phyloP scores from a whole-genome alignment of 2,329 filamentous ascomycete species.

The Helotiales sp. region DNA sequence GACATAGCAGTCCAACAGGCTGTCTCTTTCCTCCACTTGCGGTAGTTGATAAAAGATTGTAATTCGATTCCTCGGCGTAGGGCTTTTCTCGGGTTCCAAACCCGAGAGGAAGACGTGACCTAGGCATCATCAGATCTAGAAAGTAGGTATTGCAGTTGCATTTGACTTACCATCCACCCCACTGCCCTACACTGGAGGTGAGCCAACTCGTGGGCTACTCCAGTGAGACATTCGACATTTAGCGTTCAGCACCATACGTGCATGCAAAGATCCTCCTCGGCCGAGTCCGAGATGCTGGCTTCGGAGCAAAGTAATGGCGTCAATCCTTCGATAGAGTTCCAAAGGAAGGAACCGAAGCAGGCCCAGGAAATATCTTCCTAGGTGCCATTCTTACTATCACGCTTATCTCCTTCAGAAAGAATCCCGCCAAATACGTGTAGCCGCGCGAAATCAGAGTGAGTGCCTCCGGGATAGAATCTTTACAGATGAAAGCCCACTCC shows the following conservation, averaged over 20 bases:
- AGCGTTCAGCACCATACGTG: background rate
- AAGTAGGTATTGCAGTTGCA: background rate
- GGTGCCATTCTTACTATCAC: constrained; percentile 58
- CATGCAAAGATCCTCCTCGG: constrained; percentile 50
- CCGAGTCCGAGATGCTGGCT: constrained; percentile 63
- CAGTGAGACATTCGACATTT: background rate
- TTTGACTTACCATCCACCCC: background rate
- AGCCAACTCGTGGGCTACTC: background rate
- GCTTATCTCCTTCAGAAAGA: constrained; percentile 63
- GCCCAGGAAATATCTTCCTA: background rate
- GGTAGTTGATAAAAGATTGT: background rate
- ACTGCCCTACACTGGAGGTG: background rate
- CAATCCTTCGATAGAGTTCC: background rate
- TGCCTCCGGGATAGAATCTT: background rate
- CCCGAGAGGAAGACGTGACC: constrained; percentile 6
- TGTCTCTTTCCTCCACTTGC: background rate
- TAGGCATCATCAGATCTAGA: background rate
- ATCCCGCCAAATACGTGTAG: constrained; percentile 24
- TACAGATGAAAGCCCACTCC: background rate
- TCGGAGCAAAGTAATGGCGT: constrained; percentile 56
- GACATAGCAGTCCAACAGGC: background rate
- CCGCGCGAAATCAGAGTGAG: background rate
- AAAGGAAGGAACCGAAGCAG: background rate
- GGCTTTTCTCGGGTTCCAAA: background rate
- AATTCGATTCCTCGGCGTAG: background rate